Evolutionary conservation across 371 early-diverging fungal genomes (phyloP), one percentile per base, ranked within the genome.

Genomic region (Mucor sp.): DNA sequence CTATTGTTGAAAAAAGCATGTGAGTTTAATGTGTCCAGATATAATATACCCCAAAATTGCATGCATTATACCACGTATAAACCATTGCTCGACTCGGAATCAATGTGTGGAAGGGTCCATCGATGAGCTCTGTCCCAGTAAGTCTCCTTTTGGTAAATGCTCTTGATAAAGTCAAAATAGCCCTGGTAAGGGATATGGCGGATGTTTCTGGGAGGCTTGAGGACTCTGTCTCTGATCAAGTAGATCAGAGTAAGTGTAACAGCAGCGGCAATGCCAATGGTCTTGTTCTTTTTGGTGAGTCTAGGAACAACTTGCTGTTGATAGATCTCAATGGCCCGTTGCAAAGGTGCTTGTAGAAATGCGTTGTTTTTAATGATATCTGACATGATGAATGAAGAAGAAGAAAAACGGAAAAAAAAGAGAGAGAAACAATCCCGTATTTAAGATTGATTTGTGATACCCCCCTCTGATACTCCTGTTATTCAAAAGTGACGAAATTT

Each of bases 171-270:
- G 9, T 43, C 30, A 43, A 60, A 56, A 5, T 53, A 59, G 12
- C 67, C 37, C 3, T 57, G 15, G 39, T 67, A 60, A 15, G 72
- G 78, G 15, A 77, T 30, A 64, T 74, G 78, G 11, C 72, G 64
- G 12, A 77, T 21, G 1, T 43, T 28, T 14, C 44, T 63, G 15
- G 78, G 78, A n/a, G 70, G 70, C 27, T 35, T 65, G 12, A 68
- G 17, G 8, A 57, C 0, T 1, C 6, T 35, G 6, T 68, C 39
- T n/a, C 23, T 33, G 4, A 63, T 58, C 21, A 47, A 11, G 19
- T 39, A 58, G 11, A 58, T 37, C 28, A 69, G 27, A 25, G 60
- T 41, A 11, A 69, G 17, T 8, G 60, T n/a, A 60, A 44, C 44
- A 21, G 64, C 64, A 3, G 33, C 21, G 27, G 55, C 60, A 11